Evolutionary conservation across 1,139 yeast species (phyloP), one percentile per base, ranked within the genome.

Genomic region (Meyerozyma carpophila): DNA sequence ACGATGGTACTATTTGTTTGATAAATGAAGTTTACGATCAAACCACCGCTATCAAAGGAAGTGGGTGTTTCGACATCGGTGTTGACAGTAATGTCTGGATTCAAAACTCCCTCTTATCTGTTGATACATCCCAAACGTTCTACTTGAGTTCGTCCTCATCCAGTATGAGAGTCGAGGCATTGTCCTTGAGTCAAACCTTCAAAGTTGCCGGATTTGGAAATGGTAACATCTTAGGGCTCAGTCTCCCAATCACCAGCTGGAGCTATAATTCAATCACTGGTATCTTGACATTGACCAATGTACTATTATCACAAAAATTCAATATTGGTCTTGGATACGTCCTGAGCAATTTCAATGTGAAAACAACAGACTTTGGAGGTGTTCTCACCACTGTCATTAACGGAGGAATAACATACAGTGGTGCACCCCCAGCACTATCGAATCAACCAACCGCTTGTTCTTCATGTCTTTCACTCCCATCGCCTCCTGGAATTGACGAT

Each of bases 1-100:
- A 65, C 44, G 52, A 52, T 37, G 70, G 69, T 50, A 57, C 58
- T 36, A 62, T 66, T 43, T 65, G 70, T 55, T 54, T 65, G 37
- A 47, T 49, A 32, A 56, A 60, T 41, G 50, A 54, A 34, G 55
- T 47, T 9, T 65, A 59, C 47, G 49, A 48, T 31, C 68, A 63
- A 47, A 43, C 58, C 11, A 55, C 65, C 25, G 43, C 42, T 13
- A 55, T 65, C 36, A 21, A 27, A 1, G 71, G 70, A 41, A 26
- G 47, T 32, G 70, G 71, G 41, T 66, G 70, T 53, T 46, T 63
- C 28, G 54, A 57, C 40, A 55, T 60, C 38, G 59, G 62, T 38
- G 40, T 14, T 2, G 49, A 56, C 39, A 56, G 67, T 14, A 50
- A 53, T 36, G 47, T 61, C 11, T 58, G 50, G 45, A 44, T 62